A percentile compares a stretch with the other conserved stretches of the same genome.
Conservation (phyloP, 495 filamentous ascomycete species). For the Clohesyomyces aquaticus region DNA sequence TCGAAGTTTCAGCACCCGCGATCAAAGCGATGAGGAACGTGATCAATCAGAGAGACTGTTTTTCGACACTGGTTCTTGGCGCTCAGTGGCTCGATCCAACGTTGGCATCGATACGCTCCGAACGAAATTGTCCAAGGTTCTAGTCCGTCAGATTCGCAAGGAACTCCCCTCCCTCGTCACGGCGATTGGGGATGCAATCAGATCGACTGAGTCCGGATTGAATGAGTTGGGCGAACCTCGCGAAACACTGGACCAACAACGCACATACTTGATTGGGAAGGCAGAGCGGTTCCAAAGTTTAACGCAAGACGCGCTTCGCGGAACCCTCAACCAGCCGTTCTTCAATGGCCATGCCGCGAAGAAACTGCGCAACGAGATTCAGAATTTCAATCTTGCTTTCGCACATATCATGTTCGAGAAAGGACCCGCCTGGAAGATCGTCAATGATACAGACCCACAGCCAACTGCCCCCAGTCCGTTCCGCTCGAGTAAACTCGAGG, state of each 20-base stretch:
- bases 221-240: constrained; percentile 16
- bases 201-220: background rate
- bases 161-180: constrained; percentile 63
- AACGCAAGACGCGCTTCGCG: constrained; percentile 10
- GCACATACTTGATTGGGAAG: constrained; percentile 8
- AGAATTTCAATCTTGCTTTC: constrained; percentile 30
- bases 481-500: background rate
- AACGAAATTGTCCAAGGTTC: constrained; percentile 58
- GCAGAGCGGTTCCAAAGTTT: constrained; percentile 17
- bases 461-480: background rate
- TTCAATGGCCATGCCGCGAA: background rate
- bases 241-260: background rate
- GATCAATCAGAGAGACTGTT: constrained; percentile 50
- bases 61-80: constrained; percentile 57
- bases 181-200: constrained; percentile 44
- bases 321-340: constrained; percentile 10
- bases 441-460: background rate
- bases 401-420: constrained; percentile 18
- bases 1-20: constrained; percentile 22
- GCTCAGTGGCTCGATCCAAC: constrained; percentile 42
- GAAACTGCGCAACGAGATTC: constrained; percentile 14
- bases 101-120: constrained; percentile 59
- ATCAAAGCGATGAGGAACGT: constrained; percentile 39
- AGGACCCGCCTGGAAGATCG: constrained; percentile 25
- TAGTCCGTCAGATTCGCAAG: constrained; percentile 58